These are phyloP conservation scores for Talaromyces sp. DNA, from an alignment of 2,329 filamentous ascomycete species.

Conservation along the genomic window DNA sequence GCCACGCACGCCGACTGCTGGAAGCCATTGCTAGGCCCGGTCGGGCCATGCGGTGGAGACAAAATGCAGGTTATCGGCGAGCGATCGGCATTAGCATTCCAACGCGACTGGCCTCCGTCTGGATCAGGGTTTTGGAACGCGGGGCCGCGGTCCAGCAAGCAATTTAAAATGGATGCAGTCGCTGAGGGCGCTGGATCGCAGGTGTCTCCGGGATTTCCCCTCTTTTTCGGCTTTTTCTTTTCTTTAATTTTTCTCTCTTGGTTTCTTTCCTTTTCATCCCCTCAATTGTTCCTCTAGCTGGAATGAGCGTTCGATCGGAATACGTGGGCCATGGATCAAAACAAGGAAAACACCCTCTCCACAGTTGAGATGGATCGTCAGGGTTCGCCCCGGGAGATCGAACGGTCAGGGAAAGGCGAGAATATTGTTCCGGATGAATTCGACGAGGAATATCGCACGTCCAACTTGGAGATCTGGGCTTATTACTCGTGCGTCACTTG, in stretches of 20 bases:
- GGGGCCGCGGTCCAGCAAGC: slow-evolving; percentile 5
- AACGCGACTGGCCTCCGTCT: slow-evolving; percentile 18
- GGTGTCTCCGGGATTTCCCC: neutral
- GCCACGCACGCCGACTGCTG: slow-evolving; percentile 2
- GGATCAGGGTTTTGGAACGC: slow-evolving; percentile 11
- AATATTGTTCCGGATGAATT: slow-evolving; percentile 58
- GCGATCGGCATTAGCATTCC: slow-evolving; percentile 21
- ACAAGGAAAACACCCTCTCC: slow-evolving; percentile 14
- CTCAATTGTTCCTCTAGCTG: neutral
- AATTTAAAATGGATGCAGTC: slow-evolving; percentile 9
- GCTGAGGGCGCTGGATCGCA: neutral
- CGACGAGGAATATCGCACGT: slow-evolving; percentile 56
- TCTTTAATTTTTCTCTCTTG: neutral
- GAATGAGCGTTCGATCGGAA: neutral
- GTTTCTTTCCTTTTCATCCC: neutral
- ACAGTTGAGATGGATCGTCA: slow-evolving; percentile 19
- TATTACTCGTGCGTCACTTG: slow-evolving; percentile 52
- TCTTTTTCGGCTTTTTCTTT: neutral
- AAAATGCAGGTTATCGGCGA: slow-evolving; percentile 12
- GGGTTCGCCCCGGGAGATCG: slow-evolving; percentile 1
- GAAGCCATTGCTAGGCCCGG: slow-evolving; percentile 22
- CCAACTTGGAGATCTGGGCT: slow-evolving; percentile 58
- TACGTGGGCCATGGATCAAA: slow-evolving; percentile 16
- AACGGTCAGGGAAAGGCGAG: slow-evolving; percentile 25
- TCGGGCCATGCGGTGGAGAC: slow-evolving; percentile 4